Evolutionary conservation across 257 asterid genomes (phyloP), one percentile per base, ranked within the genome.

Genomic region (Solanum corneliomulleri): DNA sequence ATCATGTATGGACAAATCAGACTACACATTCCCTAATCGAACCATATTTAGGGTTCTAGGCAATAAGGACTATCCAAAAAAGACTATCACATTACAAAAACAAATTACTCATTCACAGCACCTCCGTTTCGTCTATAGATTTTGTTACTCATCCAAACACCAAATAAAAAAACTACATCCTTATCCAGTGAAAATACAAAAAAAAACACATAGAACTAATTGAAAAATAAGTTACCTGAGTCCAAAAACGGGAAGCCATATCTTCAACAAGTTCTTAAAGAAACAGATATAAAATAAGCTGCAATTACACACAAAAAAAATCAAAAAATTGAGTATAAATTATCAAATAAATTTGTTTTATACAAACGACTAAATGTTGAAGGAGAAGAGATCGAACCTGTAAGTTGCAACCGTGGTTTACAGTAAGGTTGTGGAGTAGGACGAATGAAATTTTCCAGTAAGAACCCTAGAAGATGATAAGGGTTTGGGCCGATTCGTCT

Each of bases 191-290:
- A 42, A 88, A 10, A 45, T 21, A 4, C n/a, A 14, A 78, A 42
- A 77, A 82, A 8, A 8, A 56, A 20, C 5, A 5, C 5, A 71
- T 4, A 33, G n/a, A 33, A 71, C 18, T 18, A 18, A 9, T 33
- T 41, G 21, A 72, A 66, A 29, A 35, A n/a, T 14, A 52, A 71
- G 33, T 52, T 86, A 94, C 98, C 96, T 92, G 94, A 68, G 90
- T 91, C 93, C 94, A 94, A 86, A 94, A 94, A 85, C 87, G 90
- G 45, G 98, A 94, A 64, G 93, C 91, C 95, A 91, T 91, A 44
- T 84, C 84, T 13, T 87, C 45, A 37, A 66, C 64, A 29, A 60
- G 74, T 35, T 66, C 27, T 80, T 27, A 3, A 41, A 27, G 68
- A 80, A 47, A 29, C 85, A 41, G 85, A 47, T 20, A 47, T 47